Percentiles rank a stretch among this genome's conserved stretches.
Evolutionary conservation across 805 yeast genomes (phyloP).

Genomic region (Wickerhamiella vanderwaltii): DNA sequence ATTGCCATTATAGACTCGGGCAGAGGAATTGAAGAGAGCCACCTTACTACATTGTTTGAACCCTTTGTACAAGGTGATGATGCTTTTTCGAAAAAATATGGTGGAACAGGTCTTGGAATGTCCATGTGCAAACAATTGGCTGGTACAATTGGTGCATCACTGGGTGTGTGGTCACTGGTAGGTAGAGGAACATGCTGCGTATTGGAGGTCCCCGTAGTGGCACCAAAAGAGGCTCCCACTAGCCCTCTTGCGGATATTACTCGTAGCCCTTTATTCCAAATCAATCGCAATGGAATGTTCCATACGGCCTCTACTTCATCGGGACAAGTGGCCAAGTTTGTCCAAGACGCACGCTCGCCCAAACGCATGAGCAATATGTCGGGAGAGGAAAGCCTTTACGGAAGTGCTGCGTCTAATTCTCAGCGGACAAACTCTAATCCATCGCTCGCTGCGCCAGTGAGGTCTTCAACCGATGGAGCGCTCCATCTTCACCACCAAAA

Average conservation of each 20-base stretch:
- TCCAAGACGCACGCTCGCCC: background rate
- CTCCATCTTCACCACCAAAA: background rate
- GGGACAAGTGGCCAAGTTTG: conserved; percentile 5
- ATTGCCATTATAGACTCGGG: conserved; percentile 81
- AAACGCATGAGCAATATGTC: conserved; percentile 2
- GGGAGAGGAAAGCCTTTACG: conserved; percentile 1
- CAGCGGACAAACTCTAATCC: background rate
- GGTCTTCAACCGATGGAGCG: background rate
- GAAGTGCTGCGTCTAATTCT: background rate
- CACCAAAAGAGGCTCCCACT: background rate
- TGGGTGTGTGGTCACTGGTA: conserved; percentile 30
- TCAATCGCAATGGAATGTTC: conserved; percentile 9
- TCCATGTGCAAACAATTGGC: conserved; percentile 83
- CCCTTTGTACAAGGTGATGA: conserved; percentile 97
- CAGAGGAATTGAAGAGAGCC: conserved; percentile 72
- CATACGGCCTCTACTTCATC: conserved; percentile 5
- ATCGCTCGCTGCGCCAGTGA: background rate
- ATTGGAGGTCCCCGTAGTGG: conserved; percentile 15
- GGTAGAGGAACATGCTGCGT: conserved; percentile 18
- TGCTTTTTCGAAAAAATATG: conserved; percentile 76
- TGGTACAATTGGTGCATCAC: conserved; percentile 74
- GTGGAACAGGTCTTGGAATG: conserved; percentile 92
- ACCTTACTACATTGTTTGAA: conserved; percentile 79
- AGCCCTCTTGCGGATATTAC: background rate
- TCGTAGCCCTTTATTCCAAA: no score